Percentiles rank a stretch among this genome's conserved stretches.
Conservation (phyloP, 768 basidiomycete species). For the Termitomyces eurrhizus region DNA sequence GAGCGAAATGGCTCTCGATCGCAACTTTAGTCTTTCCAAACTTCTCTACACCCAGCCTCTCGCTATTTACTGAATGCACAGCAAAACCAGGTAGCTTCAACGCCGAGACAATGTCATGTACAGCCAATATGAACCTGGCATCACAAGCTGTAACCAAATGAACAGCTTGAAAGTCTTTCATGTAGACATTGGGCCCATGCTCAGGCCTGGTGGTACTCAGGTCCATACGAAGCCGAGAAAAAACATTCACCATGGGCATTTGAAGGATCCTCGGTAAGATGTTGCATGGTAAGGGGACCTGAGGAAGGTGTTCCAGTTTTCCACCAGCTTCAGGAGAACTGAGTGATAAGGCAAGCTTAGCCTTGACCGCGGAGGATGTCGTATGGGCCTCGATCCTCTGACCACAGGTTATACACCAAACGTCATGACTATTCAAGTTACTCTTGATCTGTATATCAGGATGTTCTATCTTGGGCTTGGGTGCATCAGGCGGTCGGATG, state of each 20-base stretch:
- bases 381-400: constrained; percentile 21
- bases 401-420: constrained; percentile 33
- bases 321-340: neutral
- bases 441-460: constrained; percentile 4
- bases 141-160: constrained; percentile 27
- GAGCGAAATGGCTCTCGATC: constrained; percentile 34
- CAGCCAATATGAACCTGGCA: constrained; percentile 28
- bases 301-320: neutral
- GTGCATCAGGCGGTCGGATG: constrained; percentile 14
- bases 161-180: constrained; percentile 2
- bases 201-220: neutral
- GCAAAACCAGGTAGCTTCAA: constrained; percentile 25
- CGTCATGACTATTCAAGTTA: constrained; percentile 3
- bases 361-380: constrained; percentile 16
- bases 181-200: neutral
- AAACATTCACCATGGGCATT: constrained; percentile 28
- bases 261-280: constrained; percentile 18
- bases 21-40: constrained; percentile 23
- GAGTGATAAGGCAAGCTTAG: constrained; percentile 7
- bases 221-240: neutral
- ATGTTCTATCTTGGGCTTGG: constrained; percentile 1
- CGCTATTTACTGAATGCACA: constrained; percentile 4
- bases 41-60: constrained; percentile 20
- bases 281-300: constrained; percentile 4
- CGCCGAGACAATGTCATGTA: constrained; percentile 22